A percentile compares a stretch with the other conserved stretches of the same genome.
phyloP scores from a whole-genome alignment of 345 rosid genomes.

The Excoecaria cochinchinensis region DNA sequence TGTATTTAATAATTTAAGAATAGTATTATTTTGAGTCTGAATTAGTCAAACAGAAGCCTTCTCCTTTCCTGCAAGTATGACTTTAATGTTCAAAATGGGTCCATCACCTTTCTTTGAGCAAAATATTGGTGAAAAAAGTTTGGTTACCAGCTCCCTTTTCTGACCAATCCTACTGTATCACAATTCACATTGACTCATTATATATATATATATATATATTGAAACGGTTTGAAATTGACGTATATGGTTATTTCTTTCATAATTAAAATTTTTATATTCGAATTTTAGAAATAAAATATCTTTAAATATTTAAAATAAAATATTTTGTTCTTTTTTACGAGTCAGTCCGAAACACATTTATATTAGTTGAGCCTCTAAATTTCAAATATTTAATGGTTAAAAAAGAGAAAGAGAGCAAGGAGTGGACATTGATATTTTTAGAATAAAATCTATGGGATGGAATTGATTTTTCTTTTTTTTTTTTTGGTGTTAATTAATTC shows the following conservation, averaged over 20 bases:
- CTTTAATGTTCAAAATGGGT: conserved; percentile 38
- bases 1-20: not conserved
- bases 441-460: no score
- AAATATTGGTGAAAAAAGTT: conserved; percentile 39
- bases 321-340: no score
- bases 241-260: no score
- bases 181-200: conserved; percentile 3
- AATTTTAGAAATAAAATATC: no score
- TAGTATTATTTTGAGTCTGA: conserved; percentile 10
- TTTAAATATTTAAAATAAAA: no score
- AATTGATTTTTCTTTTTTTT: no score
- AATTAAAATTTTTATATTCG: no score
- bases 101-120: conserved; percentile 6
- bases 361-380: no score
- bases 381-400: no score
- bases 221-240: not conserved
- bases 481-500: not conserved
- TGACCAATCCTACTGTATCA: conserved; percentile 32
- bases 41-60: conserved; percentile 40
- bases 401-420: no score
- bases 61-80: conserved; percentile 29
- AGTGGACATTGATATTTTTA: no score
- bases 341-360: no score
- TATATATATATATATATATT: not conserved
- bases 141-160: conserved; percentile 50